These are phyloP conservation scores for Periconia digitata DNA, from an alignment of 2,329 filamentous ascomycete genomes.

Conservation along the genomic window DNA sequence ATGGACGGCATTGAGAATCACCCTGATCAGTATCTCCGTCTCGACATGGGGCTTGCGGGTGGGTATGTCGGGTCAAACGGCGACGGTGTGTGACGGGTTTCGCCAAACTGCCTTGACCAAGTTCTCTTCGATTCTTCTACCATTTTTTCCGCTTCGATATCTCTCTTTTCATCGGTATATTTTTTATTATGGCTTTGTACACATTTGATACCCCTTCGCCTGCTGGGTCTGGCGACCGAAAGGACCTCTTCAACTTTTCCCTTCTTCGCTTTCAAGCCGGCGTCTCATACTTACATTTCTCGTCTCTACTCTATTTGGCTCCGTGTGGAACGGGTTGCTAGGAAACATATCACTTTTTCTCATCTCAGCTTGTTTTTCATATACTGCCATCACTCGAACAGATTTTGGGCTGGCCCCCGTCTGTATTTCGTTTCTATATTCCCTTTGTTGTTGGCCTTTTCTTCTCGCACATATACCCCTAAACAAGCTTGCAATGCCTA, in stretches of 20 bases:
- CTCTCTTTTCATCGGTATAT: background rate
- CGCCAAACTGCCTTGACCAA: background rate
- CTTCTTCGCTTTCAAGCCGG: slow-evolving; percentile 3
- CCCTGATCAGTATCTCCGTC: slow-evolving; percentile 34
- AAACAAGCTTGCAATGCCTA: background rate
- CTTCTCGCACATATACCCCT: no score
- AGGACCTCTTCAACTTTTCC: background rate
- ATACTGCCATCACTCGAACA: background rate
- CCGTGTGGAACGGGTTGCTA: slow-evolving; percentile 13
- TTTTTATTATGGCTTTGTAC: background rate
- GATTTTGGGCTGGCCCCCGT: no score
- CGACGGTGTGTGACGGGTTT: slow-evolving; percentile 14
- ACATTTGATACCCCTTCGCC: background rate
- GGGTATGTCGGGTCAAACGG: slow-evolving; percentile 31
- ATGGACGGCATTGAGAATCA: slow-evolving; percentile 39
- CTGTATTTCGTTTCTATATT: no score
- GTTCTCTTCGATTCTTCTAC: background rate
- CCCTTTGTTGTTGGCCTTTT: no score
- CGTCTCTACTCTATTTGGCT: slow-evolving; percentile 14
- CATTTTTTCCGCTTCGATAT: background rate
- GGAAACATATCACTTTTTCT: background rate
- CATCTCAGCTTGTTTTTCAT: background rate
- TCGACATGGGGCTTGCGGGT: slow-evolving; percentile 35
- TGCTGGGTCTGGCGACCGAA: background rate
- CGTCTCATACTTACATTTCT: background rate